Percentiles rank a stretch among this genome's conserved stretches.
Evolutionary conservation across 768 basidiomycete species (phyloP).

Genomic region (Gymnopilus junonius): DNA sequence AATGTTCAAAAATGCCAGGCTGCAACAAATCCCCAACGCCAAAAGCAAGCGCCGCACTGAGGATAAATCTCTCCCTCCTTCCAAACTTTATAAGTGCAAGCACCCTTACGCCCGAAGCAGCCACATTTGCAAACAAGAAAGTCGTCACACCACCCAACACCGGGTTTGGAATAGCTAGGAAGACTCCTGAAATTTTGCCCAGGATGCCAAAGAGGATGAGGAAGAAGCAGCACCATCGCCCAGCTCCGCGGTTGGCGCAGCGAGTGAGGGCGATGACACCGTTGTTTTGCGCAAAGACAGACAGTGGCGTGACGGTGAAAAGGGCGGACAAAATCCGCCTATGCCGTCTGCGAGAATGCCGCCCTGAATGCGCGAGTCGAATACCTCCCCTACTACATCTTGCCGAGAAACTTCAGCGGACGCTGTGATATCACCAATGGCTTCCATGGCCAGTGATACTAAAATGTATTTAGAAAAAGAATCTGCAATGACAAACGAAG

Average conservation of each 20-base stretch:
- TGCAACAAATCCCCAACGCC: constrained; percentile 76
- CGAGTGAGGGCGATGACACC: constrained; percentile 85
- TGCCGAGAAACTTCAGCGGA: constrained; percentile 81
- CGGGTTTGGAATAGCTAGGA: constrained; percentile 83
- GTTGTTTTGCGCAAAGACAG: constrained; percentile 84
- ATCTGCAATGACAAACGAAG: neutral
- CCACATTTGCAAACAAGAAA: constrained; percentile 81
- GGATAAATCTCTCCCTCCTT: constrained; percentile 69
- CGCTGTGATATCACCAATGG: constrained; percentile 85
- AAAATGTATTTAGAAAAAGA: neutral
- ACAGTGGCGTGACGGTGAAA: constrained; percentile 82
- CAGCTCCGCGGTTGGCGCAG: constrained; percentile 80
- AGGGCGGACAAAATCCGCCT: constrained; percentile 80
- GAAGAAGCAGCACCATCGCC: constrained; percentile 80
- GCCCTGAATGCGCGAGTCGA: constrained; percentile 84
- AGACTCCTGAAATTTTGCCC: constrained; percentile 83
- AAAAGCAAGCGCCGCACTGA: constrained; percentile 70
- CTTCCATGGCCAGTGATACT: constrained; percentile 82
- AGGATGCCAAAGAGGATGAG: constrained; percentile 81
- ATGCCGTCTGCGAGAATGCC: constrained; percentile 84
- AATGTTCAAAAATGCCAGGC: constrained; percentile 63
- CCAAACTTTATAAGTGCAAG: constrained; percentile 63
- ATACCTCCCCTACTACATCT: constrained; percentile 73
- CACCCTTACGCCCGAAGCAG: constrained; percentile 72
- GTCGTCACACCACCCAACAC: constrained; percentile 88